Percentiles rank a stretch among this genome's conserved stretches.
Evolutionary conservation across 768 basidiomycete species (phyloP).

Genomic region (Chalciporus pseudorubinellus): DNA sequence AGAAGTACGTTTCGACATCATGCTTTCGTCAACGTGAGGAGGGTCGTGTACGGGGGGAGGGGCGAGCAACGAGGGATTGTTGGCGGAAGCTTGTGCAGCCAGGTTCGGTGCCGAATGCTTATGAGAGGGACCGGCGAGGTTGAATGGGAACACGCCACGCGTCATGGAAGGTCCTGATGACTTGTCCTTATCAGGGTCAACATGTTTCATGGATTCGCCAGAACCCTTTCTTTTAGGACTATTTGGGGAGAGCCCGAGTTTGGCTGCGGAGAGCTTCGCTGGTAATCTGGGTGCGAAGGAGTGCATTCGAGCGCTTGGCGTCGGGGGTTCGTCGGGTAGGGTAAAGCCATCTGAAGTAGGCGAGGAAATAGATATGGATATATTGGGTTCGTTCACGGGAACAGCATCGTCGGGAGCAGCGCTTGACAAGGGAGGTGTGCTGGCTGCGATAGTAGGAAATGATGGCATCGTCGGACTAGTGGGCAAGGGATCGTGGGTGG

Average conservation of each 20-base stretch:
- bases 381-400: slow-evolving; percentile 28
- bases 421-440: slow-evolving; percentile 22
- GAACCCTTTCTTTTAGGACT: slow-evolving; percentile 61
- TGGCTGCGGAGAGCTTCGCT: slow-evolving; percentile 61
- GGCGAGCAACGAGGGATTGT: slow-evolving; percentile 42
- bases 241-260: slow-evolving; percentile 41
- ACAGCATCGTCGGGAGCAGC: slow-evolving; percentile 21
- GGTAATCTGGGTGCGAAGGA: slow-evolving; percentile 71
- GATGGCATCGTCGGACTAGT: slow-evolving; percentile 39
- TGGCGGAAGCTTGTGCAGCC: slow-evolving; percentile 9
- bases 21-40: slow-evolving; percentile 29
- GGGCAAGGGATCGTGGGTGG: slow-evolving; percentile 24
- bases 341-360: slow-evolving; percentile 39
- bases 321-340: slow-evolving; percentile 38
- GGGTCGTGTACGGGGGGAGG: slow-evolving; percentile 52
- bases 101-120: slow-evolving; percentile 26
- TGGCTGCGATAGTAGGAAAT: slow-evolving; percentile 36
- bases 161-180: slow-evolving; percentile 1
- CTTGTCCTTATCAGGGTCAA: slow-evolving; percentile 33
- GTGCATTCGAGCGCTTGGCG: slow-evolving; percentile 59
- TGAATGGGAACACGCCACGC: slow-evolving; percentile 34
- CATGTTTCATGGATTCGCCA: slow-evolving; percentile 29
- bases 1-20: slow-evolving; percentile 58
- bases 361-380: slow-evolving; percentile 51
- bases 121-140: slow-evolving; percentile 25